A percentile compares a stretch with the other conserved stretches of the same genome.
Conservation (phyloP, 495 filamentous ascomycete species). For the Penicillium antarcticum region DNA sequence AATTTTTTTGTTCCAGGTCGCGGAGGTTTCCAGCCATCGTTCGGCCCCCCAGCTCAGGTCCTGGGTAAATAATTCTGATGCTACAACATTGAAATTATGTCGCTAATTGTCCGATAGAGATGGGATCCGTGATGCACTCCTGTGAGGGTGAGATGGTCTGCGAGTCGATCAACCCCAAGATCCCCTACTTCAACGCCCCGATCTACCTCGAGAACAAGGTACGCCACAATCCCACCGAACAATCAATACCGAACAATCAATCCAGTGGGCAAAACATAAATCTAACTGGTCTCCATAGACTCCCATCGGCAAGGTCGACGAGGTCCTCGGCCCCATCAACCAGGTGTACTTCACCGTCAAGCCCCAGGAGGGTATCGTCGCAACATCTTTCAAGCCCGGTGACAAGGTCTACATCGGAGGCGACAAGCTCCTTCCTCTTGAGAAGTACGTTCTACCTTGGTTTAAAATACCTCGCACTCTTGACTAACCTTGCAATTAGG, state of each 20-base stretch:
- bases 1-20: constrained; percentile 50
- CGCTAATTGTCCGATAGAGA: constrained; percentile 54
- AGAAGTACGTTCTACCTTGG: constrained; percentile 52
- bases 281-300: constrained; percentile 38
- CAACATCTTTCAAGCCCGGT: constrained; percentile 87
- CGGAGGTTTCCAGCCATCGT: constrained; percentile 60
- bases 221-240: constrained; percentile 7
- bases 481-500: constrained; percentile 34
- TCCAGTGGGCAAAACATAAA: neutral
- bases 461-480: neutral
- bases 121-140: constrained; percentile 89
- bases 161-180: constrained; percentile 88
- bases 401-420: constrained; percentile 96
- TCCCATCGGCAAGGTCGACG: constrained; percentile 57
- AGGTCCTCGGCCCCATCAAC: constrained; percentile 86
- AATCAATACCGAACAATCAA: neutral
- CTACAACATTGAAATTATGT: neutral
- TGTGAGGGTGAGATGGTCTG: constrained; percentile 97
- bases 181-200: constrained; percentile 98
- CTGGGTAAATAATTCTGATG: constrained; percentile 45
- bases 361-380: constrained; percentile 91
- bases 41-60: constrained; percentile 65
- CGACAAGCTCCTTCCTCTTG: constrained; percentile 91
- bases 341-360: constrained; percentile 98
- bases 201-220: constrained; percentile 99